Evolutionary conservation across 2,329 filamentous ascomycete species (phyloP), one percentile per base, ranked within the genome.

Genomic region (Chrysoporthe puriensis): DNA sequence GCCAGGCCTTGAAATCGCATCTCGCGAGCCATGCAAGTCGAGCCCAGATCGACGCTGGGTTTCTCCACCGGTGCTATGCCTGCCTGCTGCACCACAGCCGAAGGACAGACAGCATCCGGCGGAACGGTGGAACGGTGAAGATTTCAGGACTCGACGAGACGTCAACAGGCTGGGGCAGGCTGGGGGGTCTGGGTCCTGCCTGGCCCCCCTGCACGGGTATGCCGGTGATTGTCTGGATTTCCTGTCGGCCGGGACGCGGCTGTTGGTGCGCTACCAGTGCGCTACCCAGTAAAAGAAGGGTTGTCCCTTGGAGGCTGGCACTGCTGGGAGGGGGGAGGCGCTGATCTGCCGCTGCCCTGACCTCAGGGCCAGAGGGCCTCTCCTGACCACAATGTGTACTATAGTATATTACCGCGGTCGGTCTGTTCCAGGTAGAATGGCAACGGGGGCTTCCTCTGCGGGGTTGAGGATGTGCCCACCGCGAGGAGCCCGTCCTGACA

Each of bases 21-120:
- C 21, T 26, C 26, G 26, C 26, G 26, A 26, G 26, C 26, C 21
- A 32, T 54, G 50, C 50, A 54, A 54, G 13, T 54, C 50, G 21
- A 54, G 3, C 50, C 50, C 50, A 54, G 54, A 57, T 57, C 54
- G 32, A 36, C 54, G 40, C 54, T 9, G 54, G 54, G 34, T 18
- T 57, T 57, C 54, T 57, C 54, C 54, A 57, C 54, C n/a, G 54
- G 26, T 36, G 5, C 52, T 36, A 26, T 26, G 26, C 26, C 14
- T 36, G 48, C 48, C 14, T 16, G 11, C 26, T 16, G 14, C 21
- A 54, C 14, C 14, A 32, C 4, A 54, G 32, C 50, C 32, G 16
- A 4, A 52, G 26, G 4, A 52, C 11, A 2, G 32, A 32, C 9
- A 26, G 7, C 5, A 34, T n/a, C 11, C 44, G 44, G 14, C 44